Evolutionary conservation across 352 stramenopile genomes (phyloP).

Genomic region (Phytophthora fragariaefolia): DNA sequence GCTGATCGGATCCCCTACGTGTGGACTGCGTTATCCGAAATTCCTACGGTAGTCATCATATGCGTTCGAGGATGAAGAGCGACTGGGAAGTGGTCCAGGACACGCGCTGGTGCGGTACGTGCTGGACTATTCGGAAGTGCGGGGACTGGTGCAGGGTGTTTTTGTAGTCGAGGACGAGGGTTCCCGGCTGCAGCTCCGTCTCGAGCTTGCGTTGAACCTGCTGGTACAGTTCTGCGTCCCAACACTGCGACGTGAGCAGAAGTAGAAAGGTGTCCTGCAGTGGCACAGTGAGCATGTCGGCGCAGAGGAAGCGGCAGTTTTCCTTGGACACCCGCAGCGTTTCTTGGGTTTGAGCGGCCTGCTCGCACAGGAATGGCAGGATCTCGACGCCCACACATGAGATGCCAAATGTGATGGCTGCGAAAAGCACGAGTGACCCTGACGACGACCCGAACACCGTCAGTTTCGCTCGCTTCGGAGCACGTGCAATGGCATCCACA

Average conservation of each 20-base stretch:
- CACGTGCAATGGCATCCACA: slow-evolving; percentile 8
- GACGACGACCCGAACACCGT: slow-evolving; percentile 66
- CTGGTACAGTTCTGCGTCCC: slow-evolving; percentile 48
- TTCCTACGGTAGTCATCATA: background rate
- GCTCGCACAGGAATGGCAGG: slow-evolving; percentile 46
- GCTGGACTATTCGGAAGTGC: slow-evolving; percentile 35
- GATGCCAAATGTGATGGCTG: slow-evolving; percentile 38
- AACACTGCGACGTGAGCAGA: slow-evolving; percentile 71
- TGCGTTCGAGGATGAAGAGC: slow-evolving; percentile 45
- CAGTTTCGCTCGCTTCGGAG: slow-evolving; percentile 1
- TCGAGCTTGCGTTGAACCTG: slow-evolving; percentile 50
- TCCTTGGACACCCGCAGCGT: slow-evolving; percentile 17
- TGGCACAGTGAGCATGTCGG: slow-evolving; percentile 50
- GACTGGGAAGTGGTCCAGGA: slow-evolving; percentile 53
- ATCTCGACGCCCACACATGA: slow-evolving; percentile 56
- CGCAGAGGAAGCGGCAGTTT: slow-evolving; percentile 40
- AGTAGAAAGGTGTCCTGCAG: slow-evolving; percentile 41
- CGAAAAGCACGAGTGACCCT: slow-evolving; percentile 62
- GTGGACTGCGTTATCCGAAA: background rate
- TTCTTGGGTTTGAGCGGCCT: slow-evolving; percentile 26
- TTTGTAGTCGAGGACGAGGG: slow-evolving; percentile 68
- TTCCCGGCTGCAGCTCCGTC: slow-evolving; percentile 32
- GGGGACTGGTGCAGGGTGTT: slow-evolving; percentile 30
- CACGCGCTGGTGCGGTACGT: slow-evolving; percentile 36
- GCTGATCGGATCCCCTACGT: background rate